Percentiles rank a stretch among this genome's conserved stretches.
Conservation (phyloP, 768 basidiomycete species). For the Rhodotorula diobovata region DNA sequence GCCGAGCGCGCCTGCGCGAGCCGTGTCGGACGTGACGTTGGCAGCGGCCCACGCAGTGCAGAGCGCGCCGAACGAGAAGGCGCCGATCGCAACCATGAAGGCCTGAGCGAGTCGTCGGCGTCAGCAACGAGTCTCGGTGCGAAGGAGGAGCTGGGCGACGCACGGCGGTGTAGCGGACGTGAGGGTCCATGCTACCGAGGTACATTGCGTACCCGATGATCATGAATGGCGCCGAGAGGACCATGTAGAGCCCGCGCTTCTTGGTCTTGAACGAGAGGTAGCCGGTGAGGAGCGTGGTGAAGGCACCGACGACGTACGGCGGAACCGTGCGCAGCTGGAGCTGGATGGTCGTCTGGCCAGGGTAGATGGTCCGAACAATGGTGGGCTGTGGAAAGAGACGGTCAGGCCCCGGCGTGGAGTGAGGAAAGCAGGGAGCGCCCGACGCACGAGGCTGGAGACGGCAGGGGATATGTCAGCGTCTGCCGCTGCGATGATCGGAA, state of each 20-base stretch:
- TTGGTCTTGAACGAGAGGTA: constrained; percentile 38
- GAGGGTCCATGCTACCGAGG: constrained; percentile 9
- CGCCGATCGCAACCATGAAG: constrained; percentile 28
- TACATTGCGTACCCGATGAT: constrained; percentile 39
- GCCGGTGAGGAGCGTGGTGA: constrained; percentile 24
- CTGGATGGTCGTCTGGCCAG: constrained; percentile 27
- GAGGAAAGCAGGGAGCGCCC: background rate
- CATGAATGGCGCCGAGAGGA: constrained; percentile 26
- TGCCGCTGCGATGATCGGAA: too few relatives aligned
- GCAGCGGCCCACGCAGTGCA: constrained; percentile 36
- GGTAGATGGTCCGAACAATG: constrained; percentile 43
- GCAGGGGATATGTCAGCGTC: background rate
- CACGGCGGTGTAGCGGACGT: constrained; percentile 24
- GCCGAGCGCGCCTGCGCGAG: constrained; percentile 34
- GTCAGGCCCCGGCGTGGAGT: too few relatives aligned
- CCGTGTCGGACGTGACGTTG: constrained; percentile 40
- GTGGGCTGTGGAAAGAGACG: constrained; percentile 18
- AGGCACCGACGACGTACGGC: constrained; percentile 40
- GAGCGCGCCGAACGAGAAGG: constrained; percentile 30
- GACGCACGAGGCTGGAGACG: background rate
- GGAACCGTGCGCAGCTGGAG: constrained; percentile 30
- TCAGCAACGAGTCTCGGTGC: background rate
- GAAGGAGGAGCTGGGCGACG: background rate
- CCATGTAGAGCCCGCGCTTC: constrained; percentile 32
- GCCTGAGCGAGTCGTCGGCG: background rate